A percentile compares a stretch with the other conserved stretches of the same genome.
Evolutionary conservation across 495 filamentous ascomycete genomes (phyloP).

Genomic region (Podospora anserina): DNA sequence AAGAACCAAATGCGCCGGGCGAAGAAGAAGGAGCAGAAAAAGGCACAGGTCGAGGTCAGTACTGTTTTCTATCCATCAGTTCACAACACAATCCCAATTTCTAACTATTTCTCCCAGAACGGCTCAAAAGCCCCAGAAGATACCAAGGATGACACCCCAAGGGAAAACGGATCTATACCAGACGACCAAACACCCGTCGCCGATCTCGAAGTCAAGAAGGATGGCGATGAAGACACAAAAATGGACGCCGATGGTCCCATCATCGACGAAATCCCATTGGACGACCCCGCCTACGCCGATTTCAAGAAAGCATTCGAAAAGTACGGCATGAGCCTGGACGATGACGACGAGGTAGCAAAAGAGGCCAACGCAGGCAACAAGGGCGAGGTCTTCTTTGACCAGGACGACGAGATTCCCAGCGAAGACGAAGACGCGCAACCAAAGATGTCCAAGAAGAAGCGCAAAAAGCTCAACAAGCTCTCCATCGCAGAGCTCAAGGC

Average conservation of each 20-base stretch:
- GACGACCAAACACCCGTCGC: constrained; percentile 10
- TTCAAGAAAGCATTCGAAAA: constrained; percentile 77
- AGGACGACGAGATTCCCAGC: constrained; percentile 85
- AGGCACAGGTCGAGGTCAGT: constrained; percentile 51
- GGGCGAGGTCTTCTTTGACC: constrained; percentile 79
- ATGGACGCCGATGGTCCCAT: constrained; percentile 47
- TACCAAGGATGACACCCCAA: constrained; percentile 26
- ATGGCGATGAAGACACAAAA: constrained; percentile 31
- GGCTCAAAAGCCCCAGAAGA: constrained; percentile 17
- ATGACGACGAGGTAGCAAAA: constrained; percentile 54
- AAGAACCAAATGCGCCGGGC: constrained; percentile 84
- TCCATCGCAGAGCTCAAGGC: constrained; percentile 95
- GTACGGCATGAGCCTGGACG: constrained; percentile 57
- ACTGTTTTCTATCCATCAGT: neutral
- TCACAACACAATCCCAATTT: neutral
- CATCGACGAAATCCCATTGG: constrained; percentile 52
- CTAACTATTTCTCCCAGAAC: constrained; percentile 1
- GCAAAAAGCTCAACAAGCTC: constrained; percentile 84
- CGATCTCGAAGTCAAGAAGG: constrained; percentile 43
- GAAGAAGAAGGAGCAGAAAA: constrained; percentile 84
- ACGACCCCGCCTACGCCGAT: constrained; percentile 75
- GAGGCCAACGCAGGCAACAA: constrained; percentile 69
- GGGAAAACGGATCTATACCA: constrained; percentile 31
- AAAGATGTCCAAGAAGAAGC: constrained; percentile 87
- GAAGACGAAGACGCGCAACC: constrained; percentile 71